Evolutionary conservation across 805 yeast species (phyloP), one percentile per base, ranked within the genome.

Genomic region (Tetrapisispora namnaoensis): DNA sequence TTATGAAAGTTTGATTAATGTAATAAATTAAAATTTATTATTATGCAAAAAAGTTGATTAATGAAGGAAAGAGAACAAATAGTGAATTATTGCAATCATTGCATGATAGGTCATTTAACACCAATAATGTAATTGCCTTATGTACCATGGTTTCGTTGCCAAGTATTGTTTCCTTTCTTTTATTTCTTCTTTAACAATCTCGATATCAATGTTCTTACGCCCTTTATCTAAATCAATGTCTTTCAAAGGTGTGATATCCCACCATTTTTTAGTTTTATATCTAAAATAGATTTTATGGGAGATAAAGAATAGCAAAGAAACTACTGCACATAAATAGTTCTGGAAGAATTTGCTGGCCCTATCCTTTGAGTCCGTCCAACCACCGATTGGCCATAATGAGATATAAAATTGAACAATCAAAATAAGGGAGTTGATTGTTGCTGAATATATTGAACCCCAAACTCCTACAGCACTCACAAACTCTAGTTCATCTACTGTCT

Each of bases 321-420:
- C 74, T 14, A 83, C 80, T 43, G 70, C 71, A 42, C 82, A 76
- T 56, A 82, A 69, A 63, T 78, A 81, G 34, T 73, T 66, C 61
- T 71, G 68, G 70, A 82, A 82, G 69, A 82, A 82, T 24, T 52
- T 60, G 42, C 63, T 58, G 17, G 80, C 78, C 55, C 66, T 65
- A 40, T 76, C 71, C 11, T 62, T 37, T 4, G 66, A 53, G n/a
- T 48, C 40, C 11, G 42, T 42, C 46, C 57, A 54, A 18, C 55
- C 71, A 7, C 76, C 76, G 44, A 77, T 60, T 45, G 88, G 89
- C 72, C 70, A 83, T 45, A 82, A 67, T 3, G 86, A 83, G 51
- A 77, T 68, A 83, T 86, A 83, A 71, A 83, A 82, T 66, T 82
- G 86, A 35, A 84, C 81, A 46, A 75, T 67, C 49, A 83, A 67